A percentile compares a stretch with the other conserved stretches of the same genome.
Conservation (phyloP, 257 asterid genomes). For the Eustoma russellianum region DNA sequence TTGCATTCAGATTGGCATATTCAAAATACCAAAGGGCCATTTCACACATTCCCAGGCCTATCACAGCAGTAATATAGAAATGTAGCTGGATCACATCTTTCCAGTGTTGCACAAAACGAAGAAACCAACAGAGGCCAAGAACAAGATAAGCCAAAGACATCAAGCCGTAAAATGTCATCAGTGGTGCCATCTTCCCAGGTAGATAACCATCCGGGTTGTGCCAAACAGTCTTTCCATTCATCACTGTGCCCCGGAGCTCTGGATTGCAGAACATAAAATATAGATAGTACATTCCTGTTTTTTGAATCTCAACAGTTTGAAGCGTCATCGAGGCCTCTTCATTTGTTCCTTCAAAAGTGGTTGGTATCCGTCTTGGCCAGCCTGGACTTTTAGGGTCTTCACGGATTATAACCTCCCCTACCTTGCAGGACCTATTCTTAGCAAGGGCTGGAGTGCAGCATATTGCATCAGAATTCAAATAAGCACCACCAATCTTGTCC, state of each 20-base stretch:
- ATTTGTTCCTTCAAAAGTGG: slow-evolving; percentile 51
- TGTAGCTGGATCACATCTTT: slow-evolving; percentile 91
- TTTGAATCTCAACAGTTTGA: slow-evolving; percentile 68
- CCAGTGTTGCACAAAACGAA: slow-evolving; percentile 82
- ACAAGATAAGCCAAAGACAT: slow-evolving; percentile 85
- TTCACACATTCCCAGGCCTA: slow-evolving; percentile 96
- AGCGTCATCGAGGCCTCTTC: slow-evolving; percentile 68
- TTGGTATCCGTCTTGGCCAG: slow-evolving; percentile 76
- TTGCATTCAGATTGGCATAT: slow-evolving; percentile 74
- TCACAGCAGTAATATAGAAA: slow-evolving; percentile 83
- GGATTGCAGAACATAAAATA: slow-evolving; percentile 89
- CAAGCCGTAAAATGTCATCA: slow-evolving; percentile 82
- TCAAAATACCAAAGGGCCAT: slow-evolving; percentile 98
- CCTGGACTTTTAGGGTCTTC: slow-evolving; percentile 66
- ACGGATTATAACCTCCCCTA: slow-evolving; percentile 88
- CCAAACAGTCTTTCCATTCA: slow-evolving; percentile 94
- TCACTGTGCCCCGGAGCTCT: slow-evolving; percentile 68
- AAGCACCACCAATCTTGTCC: slow-evolving; percentile 70
- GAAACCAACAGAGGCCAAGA: slow-evolving; percentile 92
- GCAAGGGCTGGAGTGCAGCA: slow-evolving; percentile 89
- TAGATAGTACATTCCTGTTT: slow-evolving; percentile 92
- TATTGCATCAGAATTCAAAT: slow-evolving; percentile 59
- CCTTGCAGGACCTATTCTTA: slow-evolving; percentile 75
- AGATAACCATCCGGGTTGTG: slow-evolving; percentile 92
- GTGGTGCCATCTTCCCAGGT: slow-evolving; percentile 96